Percentiles rank a stretch among this genome's conserved stretches.
These are phyloP conservation scores for Phytophthora boehmeriae DNA, from an alignment of 352 stramenopile species.

Conservation along the genomic window DNA sequence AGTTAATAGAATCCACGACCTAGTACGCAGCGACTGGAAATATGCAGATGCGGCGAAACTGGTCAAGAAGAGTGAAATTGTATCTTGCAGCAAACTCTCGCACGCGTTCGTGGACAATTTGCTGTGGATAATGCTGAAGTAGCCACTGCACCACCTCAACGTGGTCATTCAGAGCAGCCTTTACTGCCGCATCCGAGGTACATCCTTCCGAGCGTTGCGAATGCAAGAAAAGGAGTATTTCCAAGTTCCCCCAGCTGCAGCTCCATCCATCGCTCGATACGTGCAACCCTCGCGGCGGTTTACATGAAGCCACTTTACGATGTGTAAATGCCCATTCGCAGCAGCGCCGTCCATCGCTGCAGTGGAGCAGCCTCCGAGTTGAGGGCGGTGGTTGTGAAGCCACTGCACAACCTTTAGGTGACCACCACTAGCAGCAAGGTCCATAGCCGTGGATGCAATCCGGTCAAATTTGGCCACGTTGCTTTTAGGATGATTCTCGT, in stretches of 20 bases:
- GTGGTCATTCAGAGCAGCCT: conserved; percentile 32
- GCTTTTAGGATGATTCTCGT: conserved; percentile 6
- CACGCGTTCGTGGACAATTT: conserved; percentile 27
- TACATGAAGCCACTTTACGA: conserved; percentile 32
- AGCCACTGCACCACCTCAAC: conserved; percentile 41
- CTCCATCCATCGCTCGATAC: conserved; percentile 35
- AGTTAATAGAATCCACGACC: no score
- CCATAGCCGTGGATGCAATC: conserved; percentile 34
- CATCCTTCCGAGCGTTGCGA: conserved; percentile 26
- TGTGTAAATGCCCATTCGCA: conserved; percentile 30
- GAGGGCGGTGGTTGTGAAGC: conserved; percentile 30
- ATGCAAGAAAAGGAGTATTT: conserved; percentile 43
- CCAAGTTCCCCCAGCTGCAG: conserved; percentile 36
- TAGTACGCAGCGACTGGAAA: conserved; percentile 11
- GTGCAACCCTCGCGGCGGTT: conserved; percentile 36
- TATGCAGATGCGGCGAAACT: conserved; percentile 13
- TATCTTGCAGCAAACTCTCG: conserved; percentile 32
- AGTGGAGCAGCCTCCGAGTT: conserved; percentile 30
- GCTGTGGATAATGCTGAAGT: conserved; percentile 36
- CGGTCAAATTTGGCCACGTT: conserved; percentile 4
- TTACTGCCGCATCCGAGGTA: conserved; percentile 29
- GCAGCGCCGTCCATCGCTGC: conserved; percentile 41
- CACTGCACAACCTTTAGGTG: conserved; percentile 40
- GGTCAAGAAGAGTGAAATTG: conserved; percentile 37
- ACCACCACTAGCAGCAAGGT: conserved; percentile 33